Conservation (phyloP, 352 stramenopile genomes). For the Pythium utonaiense region DNA sequence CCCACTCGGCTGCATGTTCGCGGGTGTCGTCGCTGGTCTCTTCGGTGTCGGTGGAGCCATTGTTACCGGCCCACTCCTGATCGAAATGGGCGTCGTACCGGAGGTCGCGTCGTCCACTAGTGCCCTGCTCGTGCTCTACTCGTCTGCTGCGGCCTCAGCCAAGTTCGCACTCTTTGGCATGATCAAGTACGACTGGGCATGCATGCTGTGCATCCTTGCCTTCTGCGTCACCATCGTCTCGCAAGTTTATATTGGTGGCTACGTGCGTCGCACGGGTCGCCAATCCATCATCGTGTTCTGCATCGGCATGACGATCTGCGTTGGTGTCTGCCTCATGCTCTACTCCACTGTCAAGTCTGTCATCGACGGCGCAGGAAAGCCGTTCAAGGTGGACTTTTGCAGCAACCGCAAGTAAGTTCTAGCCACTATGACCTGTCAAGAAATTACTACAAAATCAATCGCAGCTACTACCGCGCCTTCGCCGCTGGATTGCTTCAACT, state of each 20-base stretch:
- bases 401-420: not conserved
- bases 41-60: slow-evolving; percentile 54
- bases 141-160: slow-evolving; percentile 35
- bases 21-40: slow-evolving; percentile 46
- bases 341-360: slow-evolving; percentile 47
- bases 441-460: too few relatives aligned
- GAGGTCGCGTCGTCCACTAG: slow-evolving; percentile 47
- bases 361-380: slow-evolving; percentile 36
- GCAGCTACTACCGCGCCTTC: too few relatives aligned
- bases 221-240: slow-evolving; percentile 47
- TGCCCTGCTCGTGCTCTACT: slow-evolving; percentile 55
- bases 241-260: slow-evolving; percentile 49
- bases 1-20: slow-evolving; percentile 33
- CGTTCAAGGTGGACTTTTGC: slow-evolving; percentile 15
- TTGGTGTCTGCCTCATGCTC: slow-evolving; percentile 45
- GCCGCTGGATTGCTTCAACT: too few relatives aligned
- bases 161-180: slow-evolving; percentile 56
- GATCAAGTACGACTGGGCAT: slow-evolving; percentile 45
- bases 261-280: slow-evolving; percentile 42
- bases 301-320: slow-evolving; percentile 37
- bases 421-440: not conserved
- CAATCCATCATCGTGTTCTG: slow-evolving; percentile 56
- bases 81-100: slow-evolving; percentile 52
- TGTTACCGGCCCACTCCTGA: slow-evolving; percentile 54
- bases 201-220: slow-evolving; percentile 32